phyloP scores from a whole-genome alignment of 805 yeast species.

The Pichia nakasei region DNA sequence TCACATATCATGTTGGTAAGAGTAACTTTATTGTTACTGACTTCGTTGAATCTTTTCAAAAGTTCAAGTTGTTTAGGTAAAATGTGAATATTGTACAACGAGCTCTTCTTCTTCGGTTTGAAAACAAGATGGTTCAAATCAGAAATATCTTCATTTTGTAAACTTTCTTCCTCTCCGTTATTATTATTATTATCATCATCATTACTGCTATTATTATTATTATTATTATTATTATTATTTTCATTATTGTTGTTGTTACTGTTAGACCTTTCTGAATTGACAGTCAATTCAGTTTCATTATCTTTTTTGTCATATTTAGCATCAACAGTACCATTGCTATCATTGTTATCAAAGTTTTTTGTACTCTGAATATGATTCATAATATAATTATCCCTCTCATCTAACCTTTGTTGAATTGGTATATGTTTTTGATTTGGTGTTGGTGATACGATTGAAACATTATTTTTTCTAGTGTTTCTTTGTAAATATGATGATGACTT shows the following conservation, averaged over 20 bases:
- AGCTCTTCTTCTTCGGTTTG: conserved; percentile 3
- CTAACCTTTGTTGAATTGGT: conserved; percentile 27
- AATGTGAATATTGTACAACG: conserved; percentile 8
- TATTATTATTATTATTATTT: neutral
- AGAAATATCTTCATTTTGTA: no score
- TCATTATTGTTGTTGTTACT: no score
- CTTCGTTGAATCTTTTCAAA: conserved; percentile 3
- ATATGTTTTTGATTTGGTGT: conserved; percentile 23
- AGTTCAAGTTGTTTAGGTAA: conserved; percentile 10
- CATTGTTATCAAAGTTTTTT: neutral
- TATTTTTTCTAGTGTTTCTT: conserved; percentile 49
- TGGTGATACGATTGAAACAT: conserved; percentile 19
- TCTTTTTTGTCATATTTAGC: neutral
- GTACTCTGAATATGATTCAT: conserved; percentile 1
- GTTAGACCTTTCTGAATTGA: no score
- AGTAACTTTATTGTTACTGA: neutral
- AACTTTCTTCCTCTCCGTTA: no score
- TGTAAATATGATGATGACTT: conserved; percentile 52
- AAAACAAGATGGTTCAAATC: neutral
- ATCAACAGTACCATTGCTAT: no score
- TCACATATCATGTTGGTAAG: no score
- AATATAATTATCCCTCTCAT: conserved; percentile 18
- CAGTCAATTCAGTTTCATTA: neutral
- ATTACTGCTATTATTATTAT: neutral
- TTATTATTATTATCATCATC: neutral